Evolutionary conservation across 2,329 filamentous ascomycete species (phyloP), one percentile per base, ranked within the genome.

Genomic region (Chrysosporium queenslandicum): DNA sequence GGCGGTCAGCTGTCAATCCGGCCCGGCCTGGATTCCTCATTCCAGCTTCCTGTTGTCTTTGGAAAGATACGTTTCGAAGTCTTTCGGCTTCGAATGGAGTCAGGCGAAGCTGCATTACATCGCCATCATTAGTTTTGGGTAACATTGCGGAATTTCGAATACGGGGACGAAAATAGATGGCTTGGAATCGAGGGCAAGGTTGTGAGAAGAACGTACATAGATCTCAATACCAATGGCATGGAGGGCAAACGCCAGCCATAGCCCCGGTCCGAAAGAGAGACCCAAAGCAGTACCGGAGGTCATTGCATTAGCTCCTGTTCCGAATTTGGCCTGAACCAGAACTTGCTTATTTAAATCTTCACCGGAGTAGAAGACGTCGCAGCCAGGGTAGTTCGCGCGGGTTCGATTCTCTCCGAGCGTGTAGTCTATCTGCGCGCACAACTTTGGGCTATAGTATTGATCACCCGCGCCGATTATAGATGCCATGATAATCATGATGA

Each of bases 1-100:
- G 58, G 3, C 66, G 62, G 58, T 76, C 71, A 2, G 59, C 66
- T 1, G 72, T 74, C 40, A 75, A 58, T 1, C 76, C 76, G 2
- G 71, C 69, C 18, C 69, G 68, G 0, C 74, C 77, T 0, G 78
- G 72, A n/a, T 71, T 67, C 41, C 61, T 68, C 63, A 76, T 71
- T 0, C 78, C 78, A 2, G 75, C 72, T 56, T 77, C 76, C 6
- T 79, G 56, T 58, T 83, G 79, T 41, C 73, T 68, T 60, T 78
- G 72, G 57, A 78, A 80, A 4, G 75, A 78, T 1, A 82, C 69
- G 16, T 71, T 68, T 12, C 79, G 71, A 42, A 82, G 63, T 6
- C 79, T 67, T 41, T 80, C 69, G 0, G 67, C 66, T 58, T 83
- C 79, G 11, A 63, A 69, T 0, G 78, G 77, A 0, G 79, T 82